Conservation (phyloP, 1,284 basidiomycete genomes). For the Malassezia arunalokei region DNA sequence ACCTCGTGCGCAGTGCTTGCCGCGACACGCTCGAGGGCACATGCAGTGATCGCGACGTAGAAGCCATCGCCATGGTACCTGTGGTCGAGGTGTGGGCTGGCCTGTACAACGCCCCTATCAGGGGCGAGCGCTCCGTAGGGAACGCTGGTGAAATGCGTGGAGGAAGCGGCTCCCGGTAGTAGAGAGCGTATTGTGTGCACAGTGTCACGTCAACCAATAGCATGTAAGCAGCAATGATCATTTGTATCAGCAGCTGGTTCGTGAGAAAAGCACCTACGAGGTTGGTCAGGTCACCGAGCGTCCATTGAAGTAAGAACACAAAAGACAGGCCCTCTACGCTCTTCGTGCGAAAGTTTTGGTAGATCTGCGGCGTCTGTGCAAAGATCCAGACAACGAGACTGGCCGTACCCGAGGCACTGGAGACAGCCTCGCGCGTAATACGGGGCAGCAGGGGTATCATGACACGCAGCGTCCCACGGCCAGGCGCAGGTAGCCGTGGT, state of each 20-base stretch:
- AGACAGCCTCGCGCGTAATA: conserved; percentile 20
- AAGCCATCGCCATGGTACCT: neutral
- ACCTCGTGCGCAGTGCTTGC: neutral
- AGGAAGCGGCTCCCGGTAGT: neutral
- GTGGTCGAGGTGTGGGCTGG: neutral
- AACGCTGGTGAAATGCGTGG: neutral
- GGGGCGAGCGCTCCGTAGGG: neutral
- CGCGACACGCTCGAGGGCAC: neutral
- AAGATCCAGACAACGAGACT: conserved; percentile 41
- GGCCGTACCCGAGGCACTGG: conserved; percentile 24
- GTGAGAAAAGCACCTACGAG: conserved; percentile 38
- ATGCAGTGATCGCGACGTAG: too few relatives aligned
- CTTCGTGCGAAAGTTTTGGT: conserved; percentile 33
- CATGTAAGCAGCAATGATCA: conserved; percentile 23
- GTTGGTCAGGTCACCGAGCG: conserved; percentile 42
- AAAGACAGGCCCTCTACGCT: conserved; percentile 36
- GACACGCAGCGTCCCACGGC: too few relatives aligned
- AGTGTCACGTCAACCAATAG: conserved; percentile 8
- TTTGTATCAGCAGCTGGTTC: conserved; percentile 39
- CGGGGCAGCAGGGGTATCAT: neutral
- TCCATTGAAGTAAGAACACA: conserved; percentile 44
- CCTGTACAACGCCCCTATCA: neutral
- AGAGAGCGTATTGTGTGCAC: conserved; percentile 1
- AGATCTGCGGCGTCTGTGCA: conserved; percentile 40
- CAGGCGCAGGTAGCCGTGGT: too few relatives aligned